Base-by-base conservation (phyloP, 441 rosid genomes). In the Flueggea neowawraea region DNA sequence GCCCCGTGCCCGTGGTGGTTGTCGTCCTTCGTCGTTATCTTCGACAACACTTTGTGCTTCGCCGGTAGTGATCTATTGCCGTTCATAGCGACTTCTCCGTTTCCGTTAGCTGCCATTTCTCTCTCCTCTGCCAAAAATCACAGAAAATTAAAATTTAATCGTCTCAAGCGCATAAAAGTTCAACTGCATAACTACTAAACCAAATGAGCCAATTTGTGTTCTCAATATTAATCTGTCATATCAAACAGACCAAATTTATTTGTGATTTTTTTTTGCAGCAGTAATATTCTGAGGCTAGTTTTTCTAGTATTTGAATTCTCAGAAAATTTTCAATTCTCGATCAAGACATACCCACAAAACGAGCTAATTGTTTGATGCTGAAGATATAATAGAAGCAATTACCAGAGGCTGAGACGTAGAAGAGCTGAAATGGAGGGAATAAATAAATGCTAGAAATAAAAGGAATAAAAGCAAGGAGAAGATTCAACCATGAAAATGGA, bases 11-110 rank as follows among this genome's bases (percentile, higher is more conserved):
- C 86, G 16, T 86, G 55, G 43, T 14, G 15, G 43, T 16, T 52
- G 41, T 78, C 80, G 71, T 76, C 80, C 6, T 80, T 72, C 12
- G 95, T 88, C 55, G 82, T 78, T 70, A 88, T 88, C 78, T 78
- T 86, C 5, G 82, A 65, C 71, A 87, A 73, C 62, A 70, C 75
- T 3, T 32, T 51, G 52, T 33, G 63, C 55, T 61, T 44, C 57
- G 72, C 63, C 33, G 70, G 56, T 57, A 22, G 28, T 22, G 28
- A 22, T 22, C 72, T 78, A 6, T 62, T 63, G 12, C 81, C 73
- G 13, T 63, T 63, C 55, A 66, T 58, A 57, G 63, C 69, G 61
- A 71, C 64, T 31, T 73, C 83, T 22, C 71, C 68, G 69, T 60
- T 82, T 4, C 74, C 74, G 67, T 63, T 74, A 1, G 58, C 52